Evolutionary conservation across 75 land plant species (phyloP).

Genomic region (Adiantum capillusveneris): DNA sequence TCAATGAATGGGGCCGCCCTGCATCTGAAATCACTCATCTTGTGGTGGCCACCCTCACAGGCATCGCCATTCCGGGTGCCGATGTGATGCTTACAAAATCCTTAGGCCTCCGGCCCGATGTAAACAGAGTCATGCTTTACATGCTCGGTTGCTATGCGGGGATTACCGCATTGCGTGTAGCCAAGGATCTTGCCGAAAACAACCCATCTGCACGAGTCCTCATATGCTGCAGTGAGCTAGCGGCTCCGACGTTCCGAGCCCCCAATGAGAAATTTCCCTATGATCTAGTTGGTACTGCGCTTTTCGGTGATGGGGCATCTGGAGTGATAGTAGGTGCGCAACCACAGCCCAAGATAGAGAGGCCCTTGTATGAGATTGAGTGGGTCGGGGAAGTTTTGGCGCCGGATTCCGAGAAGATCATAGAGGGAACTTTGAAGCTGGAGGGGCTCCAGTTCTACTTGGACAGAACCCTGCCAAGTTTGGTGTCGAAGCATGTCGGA

Average conservation of each 20-base stretch:
- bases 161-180: conserved; percentile 19
- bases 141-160: too few species aligned
- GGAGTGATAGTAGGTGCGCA: conserved; percentile 15
- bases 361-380: conserved; percentile 12
- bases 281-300: conserved; percentile 8
- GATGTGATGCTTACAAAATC: too few species aligned
- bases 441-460: conserved; percentile 2
- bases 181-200: conserved; percentile 26
- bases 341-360: conserved; percentile 7
- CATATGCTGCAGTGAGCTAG: conserved; percentile 14
- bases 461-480: not conserved
- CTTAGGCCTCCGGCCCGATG: conserved; percentile 14
- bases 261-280: conserved; percentile 4
- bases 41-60: conserved; percentile 6
- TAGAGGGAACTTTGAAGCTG: not conserved
- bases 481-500: not conserved
- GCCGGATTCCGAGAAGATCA: conserved; percentile 5
- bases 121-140: conserved; percentile 19
- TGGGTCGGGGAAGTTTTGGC: not conserved
- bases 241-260: conserved; percentile 8
- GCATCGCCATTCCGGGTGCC: conserved; percentile 24
- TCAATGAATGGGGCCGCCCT: conserved; percentile 19
- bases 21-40: too few species aligned
- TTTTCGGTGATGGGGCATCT: conserved; percentile 25
- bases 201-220: conserved; percentile 20